These are phyloP conservation scores for Dioscorea cayenensis DNA, from an alignment of 116 monocot species.

Conservation along the genomic window DNA sequence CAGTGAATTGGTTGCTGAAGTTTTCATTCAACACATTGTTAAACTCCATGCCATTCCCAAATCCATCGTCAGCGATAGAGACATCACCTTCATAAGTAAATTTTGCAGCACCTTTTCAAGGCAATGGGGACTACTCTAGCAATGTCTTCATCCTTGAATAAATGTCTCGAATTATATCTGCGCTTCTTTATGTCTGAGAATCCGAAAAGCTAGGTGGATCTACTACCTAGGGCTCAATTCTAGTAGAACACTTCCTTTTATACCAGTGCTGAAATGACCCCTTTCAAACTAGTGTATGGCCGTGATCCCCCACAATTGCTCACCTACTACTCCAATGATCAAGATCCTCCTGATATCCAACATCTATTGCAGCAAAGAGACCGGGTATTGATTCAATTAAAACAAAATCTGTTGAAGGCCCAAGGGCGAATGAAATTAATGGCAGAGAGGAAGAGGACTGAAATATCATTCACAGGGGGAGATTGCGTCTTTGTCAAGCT, in stretches of 20 bases:
- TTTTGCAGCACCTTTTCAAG: no score
- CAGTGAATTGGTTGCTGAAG: no score
- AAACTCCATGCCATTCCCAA: no score
- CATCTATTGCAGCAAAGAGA: not conserved
- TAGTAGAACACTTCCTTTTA: conserved; percentile 5
- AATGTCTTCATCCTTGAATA: no score
- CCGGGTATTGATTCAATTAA: not conserved
- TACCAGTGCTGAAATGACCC: not conserved
- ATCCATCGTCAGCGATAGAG: no score
- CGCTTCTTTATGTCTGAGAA: not conserved
- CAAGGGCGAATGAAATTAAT: not conserved
- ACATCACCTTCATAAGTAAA: no score
- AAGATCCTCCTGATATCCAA: not conserved
- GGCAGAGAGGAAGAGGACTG: not conserved
- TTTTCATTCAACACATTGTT: no score
- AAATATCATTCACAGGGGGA: not conserved
- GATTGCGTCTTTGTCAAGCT: conserved; percentile 4
- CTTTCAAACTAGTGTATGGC: conserved; percentile 14
- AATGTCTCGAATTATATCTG: not conserved
- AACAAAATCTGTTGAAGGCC: not conserved
- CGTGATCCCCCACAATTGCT: not conserved
- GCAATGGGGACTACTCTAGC: no score
- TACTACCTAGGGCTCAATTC: conserved; percentile 5
- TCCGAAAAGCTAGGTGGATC: not conserved
- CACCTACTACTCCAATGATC: not conserved